These are phyloP conservation scores for Solanum clarkiae DNA, from an alignment of 257 asterid species.

Conservation along the genomic window DNA sequence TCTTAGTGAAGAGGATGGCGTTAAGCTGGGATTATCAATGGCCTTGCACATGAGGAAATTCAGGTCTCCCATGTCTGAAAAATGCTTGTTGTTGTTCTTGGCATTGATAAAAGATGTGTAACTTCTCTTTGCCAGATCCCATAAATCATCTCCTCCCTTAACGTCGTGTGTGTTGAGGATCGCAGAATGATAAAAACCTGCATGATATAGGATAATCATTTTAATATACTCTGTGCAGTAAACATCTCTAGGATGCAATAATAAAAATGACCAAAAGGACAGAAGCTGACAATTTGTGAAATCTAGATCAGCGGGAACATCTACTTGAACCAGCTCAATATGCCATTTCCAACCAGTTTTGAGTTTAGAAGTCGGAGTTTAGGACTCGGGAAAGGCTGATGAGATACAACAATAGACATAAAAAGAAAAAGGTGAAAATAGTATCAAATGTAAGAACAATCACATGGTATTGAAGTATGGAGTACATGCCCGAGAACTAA, in stretches of 20 bases:
- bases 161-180: conserved; percentile 63
- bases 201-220: not conserved
- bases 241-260: not conserved
- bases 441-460: not conserved
- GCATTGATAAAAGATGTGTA: conserved; percentile 42
- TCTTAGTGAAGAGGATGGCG: conserved; percentile 62
- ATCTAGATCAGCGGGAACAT: not conserved
- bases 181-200: conserved; percentile 94
- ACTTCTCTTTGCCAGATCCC: conserved; percentile 60
- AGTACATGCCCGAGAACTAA: not conserved
- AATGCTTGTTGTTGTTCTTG: conserved; percentile 64
- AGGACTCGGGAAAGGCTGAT: conserved; percentile 5
- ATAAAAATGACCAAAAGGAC: not conserved
- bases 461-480: not conserved
- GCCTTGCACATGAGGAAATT: conserved; percentile 91
- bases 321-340: not conserved
- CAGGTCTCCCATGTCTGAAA: conserved; percentile 68
- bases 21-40: conserved; percentile 73
- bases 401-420: not conserved
- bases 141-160: conserved; percentile 42
- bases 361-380: not conserved
- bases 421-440: not conserved
- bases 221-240: not conserved
- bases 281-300: not conserved
- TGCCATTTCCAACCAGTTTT: not conserved